Conservation (phyloP, 306 rosid species). For the Inga laurina region DNA sequence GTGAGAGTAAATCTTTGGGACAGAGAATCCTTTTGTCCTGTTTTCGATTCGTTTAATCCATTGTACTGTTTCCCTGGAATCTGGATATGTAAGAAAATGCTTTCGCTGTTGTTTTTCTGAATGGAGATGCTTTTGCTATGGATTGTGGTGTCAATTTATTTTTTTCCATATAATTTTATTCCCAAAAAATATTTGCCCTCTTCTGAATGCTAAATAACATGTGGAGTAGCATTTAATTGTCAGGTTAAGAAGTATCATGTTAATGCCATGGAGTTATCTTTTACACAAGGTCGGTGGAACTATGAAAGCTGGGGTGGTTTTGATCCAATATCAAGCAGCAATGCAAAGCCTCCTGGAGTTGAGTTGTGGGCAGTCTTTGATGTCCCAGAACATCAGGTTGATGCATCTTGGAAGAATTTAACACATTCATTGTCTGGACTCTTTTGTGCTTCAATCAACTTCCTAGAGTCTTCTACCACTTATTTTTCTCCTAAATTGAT, state of each 20-base stretch:
- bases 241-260: conserved; percentile 82
- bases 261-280: conserved; percentile 88
- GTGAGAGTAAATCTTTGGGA: neutral
- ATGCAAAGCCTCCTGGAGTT: conserved; percentile 96
- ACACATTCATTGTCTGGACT: conserved; percentile 92
- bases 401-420: conserved; percentile 86
- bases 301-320: conserved; percentile 95
- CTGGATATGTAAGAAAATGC: neutral
- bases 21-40: conserved; percentile 5
- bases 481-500: conserved; percentile 82
- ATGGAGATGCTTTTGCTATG: neutral
- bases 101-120: neutral
- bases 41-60: neutral
- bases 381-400: conserved; percentile 68
- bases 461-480: conserved; percentile 83
- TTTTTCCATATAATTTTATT: neutral
- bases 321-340: conserved; percentile 83
- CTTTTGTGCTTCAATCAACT: conserved; percentile 94
- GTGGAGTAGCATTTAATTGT: conserved; percentile 45
- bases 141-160: neutral
- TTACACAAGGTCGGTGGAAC: conserved; percentile 98
- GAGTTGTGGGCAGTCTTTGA: conserved; percentile 96
- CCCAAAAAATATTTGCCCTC: neutral
- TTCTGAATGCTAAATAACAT: conserved; percentile 37
- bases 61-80: neutral